Base-by-base conservation (phyloP, 805 yeast species). In the Ogataea trehalophila region DNA sequence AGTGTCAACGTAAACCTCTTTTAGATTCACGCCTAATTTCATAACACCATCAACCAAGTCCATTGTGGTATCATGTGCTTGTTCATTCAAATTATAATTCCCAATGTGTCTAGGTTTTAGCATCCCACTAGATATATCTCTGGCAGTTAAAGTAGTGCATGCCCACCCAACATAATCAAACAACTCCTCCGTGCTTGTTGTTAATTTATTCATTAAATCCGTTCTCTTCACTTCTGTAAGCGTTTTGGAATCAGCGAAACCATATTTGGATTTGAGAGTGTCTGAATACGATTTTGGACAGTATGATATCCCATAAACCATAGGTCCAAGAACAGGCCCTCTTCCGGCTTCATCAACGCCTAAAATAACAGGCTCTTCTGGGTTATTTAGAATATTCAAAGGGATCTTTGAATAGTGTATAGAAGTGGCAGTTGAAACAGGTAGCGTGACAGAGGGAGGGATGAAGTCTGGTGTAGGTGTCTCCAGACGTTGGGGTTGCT, bases 321-420 rank as follows among this genome's bases (percentile, higher is more conserved):
- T 94, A 0, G 98, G 95, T 0, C 99, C 99, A 37, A 95, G 59
- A 0, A 95, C 97, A 0, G 99, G 99, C 0, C 99, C 99, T 55
- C 99, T 75, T 1, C 99, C 99, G 0, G 99, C 99, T 63, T 94
- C 99, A 65, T 94, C 99, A 1, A 94, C 96, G 1, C 99, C 99
- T 11, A 94, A 66, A 8, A 83, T 74, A 1, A 83, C 75, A 0
- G 75, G 71, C 13, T 65, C 70, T 1, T 55, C 48, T 1, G 71
- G 68, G 11, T 15, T 11, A 1, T 26, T n/a, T 2, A 18, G 35
- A 15, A 41, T 42, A 2, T 15, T 20, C 13, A 31, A 15, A 4
- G 52, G 48, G 4, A 46, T 23, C 4, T n/a, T 17, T 2, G 45
- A 46, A 16, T 44, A n/a, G 17, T 44, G 33, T 13, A 29, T 34